These are phyloP conservation scores for Aspergillus unguis DNA, from an alignment of 2,329 filamentous ascomycete species.

Conservation along the genomic window DNA sequence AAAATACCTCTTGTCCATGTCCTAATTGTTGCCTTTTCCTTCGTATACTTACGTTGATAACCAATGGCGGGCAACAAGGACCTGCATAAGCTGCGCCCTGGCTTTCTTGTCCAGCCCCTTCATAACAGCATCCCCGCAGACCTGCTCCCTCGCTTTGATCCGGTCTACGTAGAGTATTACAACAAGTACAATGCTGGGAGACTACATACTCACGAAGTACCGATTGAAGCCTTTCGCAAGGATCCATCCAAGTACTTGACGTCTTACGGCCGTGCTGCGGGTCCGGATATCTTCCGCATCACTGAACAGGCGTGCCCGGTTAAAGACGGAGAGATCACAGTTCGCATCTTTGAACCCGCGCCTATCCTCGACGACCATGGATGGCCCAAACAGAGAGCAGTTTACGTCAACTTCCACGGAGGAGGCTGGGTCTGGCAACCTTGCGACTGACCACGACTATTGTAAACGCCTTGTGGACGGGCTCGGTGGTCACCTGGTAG, in stretches of 20 bases:
- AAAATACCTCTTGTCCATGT: neutral
- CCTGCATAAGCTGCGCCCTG: constrained; percentile 26
- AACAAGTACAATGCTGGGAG: constrained; percentile 43
- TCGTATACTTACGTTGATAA: neutral
- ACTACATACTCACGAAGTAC: constrained; percentile 42
- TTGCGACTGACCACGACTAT: constrained; percentile 38
- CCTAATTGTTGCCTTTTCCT: neutral
- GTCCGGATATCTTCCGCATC: constrained; percentile 38
- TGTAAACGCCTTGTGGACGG: constrained; percentile 41
- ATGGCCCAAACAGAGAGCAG: constrained; percentile 31
- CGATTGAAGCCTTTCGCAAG: constrained; percentile 39
- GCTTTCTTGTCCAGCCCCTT: constrained; percentile 32
- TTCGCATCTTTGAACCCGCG: constrained; percentile 41
- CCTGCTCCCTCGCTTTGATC: constrained; percentile 39
- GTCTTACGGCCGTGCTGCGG: constrained; percentile 37
- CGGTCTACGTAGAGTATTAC: constrained; percentile 42
- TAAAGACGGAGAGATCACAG: constrained; percentile 37
- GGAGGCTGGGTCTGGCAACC: constrained; percentile 43
- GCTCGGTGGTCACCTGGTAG: constrained; percentile 39
- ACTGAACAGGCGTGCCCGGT: constrained; percentile 42
- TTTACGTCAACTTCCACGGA: constrained; percentile 43
- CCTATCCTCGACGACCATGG: constrained; percentile 23
- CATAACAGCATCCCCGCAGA: constrained; percentile 42
- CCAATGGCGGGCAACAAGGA: constrained; percentile 17
- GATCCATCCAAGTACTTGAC: constrained; percentile 40